Base-by-base conservation (phyloP, 1,139 yeast species). In the Candida tunisiensis region DNA sequence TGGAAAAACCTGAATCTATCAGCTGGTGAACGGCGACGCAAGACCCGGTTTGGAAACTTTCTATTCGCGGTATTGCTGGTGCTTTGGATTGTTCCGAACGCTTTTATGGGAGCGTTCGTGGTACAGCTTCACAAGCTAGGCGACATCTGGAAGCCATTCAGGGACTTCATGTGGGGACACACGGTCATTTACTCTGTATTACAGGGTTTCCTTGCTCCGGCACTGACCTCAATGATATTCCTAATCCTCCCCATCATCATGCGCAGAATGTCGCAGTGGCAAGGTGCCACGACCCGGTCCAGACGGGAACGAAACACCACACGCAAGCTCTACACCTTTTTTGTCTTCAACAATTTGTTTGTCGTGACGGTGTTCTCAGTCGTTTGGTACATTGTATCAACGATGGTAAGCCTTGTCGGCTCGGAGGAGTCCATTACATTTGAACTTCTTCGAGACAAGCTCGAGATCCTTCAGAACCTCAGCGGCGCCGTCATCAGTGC, bases 31-130 rank as follows among this genome's bases (percentile, higher is more conserved):
- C 42, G 61, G 3, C 33, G 40, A 4, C 37, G 41, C 24, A 55
- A 55, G 30, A 49, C 49, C 26, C 34, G 41, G 29, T 45, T 52
- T 42, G 57, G 59, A 11, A 51, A 51, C 29, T 18, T 50, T 2
- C 21, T 55, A 3, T 55, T 44, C 29, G 31, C 41, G 1, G 29
- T 34, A 3, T 26, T 56, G 23, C 33, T 53, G 32, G 23, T 55
- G 4, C 37, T 46, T 4, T 56, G 60, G 60, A 47, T 55, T 15
- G 51, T 51, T 3, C 62, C 61, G 3, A 53, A 51, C 31, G 60
- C 62, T 2, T 50, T 56, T 28, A 49, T 56, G 26, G 60, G 61
- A 11, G 53, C 59, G 23, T 56, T 56, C 28, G 23, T 54, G 15
- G 44, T 56, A 6, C 53, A 54, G 31, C 31, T 53, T 32, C 48